Evolutionary conservation across 805 yeast genomes (phyloP), one percentile per base, ranked within the genome.

Genomic region (Kodamaea nitidulidarum): DNA sequence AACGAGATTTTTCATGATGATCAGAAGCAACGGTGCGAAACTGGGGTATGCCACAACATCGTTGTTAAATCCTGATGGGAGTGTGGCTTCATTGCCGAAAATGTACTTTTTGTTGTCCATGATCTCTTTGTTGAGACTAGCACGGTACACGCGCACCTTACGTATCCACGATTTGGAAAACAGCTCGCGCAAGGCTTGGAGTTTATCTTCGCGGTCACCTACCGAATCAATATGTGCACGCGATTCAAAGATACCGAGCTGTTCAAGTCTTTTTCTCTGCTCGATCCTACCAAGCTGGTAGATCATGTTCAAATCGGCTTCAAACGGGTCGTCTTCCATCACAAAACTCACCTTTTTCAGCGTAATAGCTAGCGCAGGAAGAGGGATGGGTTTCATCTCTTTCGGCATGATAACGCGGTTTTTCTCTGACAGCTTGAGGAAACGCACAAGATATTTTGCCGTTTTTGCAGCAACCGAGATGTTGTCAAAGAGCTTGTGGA

Each of bases 111-210:
- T 60, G 41, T 63, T 61, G 12, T 54, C 45, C 14, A 74, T 61
- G 3, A 72, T 65, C 24, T 65, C 64, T 3, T 61, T 55, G 52
- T 68, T 57, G 43, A 70, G 59, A 25, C 51, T 45, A 4, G 41
- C 33, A 45, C 65, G 69, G 58, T 70, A 73, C 32, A 71, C 68
- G 24, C 68, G 67, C 4, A 86, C 77, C 36, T 85, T 69, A 16
- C 73, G 61, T 15, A 86, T 73, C 98, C 98, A 90, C 0, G 86
- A 78, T 14, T 61, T 60, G 0, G 85, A 73, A 16, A 80, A 67
- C 38, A 72, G 65, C 39, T 70, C 66, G 28, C 71, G 58, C 15
- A 84, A 51, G 15, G 57, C 51, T 16, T 61, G 43, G n/a, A 40
- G 36, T 15, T 36, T 38, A 25, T 25, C 30, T 8, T 38, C 36